phyloP scores from a whole-genome alignment of 371 early-diverging fungal genomes.

The Lichtheimia hyalospora region DNA sequence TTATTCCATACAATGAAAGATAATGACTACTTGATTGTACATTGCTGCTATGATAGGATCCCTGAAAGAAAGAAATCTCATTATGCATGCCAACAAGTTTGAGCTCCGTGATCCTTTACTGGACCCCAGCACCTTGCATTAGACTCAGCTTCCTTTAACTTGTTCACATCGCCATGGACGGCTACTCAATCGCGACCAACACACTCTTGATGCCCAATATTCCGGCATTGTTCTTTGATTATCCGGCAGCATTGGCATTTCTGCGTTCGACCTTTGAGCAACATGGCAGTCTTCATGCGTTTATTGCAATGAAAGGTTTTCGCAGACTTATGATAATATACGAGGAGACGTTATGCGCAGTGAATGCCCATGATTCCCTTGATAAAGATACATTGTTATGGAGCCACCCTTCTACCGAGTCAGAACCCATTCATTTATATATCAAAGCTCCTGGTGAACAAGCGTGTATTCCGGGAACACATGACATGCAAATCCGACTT shows the following conservation, averaged over 20 bases:
- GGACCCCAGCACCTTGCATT: no score
- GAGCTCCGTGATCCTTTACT: no score
- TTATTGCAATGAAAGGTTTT: conserved; percentile 63
- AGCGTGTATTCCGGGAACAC: no score
- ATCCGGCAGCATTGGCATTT: conserved; percentile 34
- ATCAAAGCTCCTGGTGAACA: no score
- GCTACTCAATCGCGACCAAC: conserved; percentile 52
- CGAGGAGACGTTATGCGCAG: conserved; percentile 39
- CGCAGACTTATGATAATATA: conserved; percentile 60
- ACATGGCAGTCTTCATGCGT: conserved; percentile 51
- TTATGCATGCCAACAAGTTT: no score
- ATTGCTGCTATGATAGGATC: no score
- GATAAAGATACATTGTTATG: conserved; percentile 41
- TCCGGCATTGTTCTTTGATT: conserved; percentile 45
- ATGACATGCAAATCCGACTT: conserved; percentile 36
- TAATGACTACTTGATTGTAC: no score
- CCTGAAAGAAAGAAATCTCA: no score
- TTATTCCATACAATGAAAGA: no score
- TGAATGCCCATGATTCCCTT: conserved; percentile 13
- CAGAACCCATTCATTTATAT: no score
- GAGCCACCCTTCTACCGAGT: no score
- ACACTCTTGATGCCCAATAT: conserved; percentile 58
- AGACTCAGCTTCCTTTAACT: no score
- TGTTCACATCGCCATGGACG: neutral
- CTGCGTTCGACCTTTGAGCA: conserved; percentile 41